These are phyloP conservation scores for Aureobasidium namibiae DNA, from an alignment of 2,329 filamentous ascomycete species.

Conservation along the genomic window DNA sequence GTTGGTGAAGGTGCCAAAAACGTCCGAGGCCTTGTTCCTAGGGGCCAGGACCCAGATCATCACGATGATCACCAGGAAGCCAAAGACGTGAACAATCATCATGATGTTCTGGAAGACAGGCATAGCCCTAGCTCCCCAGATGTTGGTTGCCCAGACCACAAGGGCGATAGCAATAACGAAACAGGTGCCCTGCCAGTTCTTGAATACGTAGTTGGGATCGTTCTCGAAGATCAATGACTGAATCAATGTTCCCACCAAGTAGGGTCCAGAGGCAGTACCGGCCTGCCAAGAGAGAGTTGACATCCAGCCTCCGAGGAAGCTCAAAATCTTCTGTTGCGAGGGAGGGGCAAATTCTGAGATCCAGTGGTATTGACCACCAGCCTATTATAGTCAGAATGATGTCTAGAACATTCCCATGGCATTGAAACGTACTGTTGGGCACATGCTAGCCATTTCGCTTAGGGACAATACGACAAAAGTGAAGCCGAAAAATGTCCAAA, in stretches of 20 bases:
- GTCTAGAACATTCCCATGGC: background rate
- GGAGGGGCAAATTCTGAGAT: slow-evolving; percentile 16
- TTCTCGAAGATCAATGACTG: slow-evolving; percentile 29
- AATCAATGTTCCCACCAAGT: slow-evolving; percentile 29
- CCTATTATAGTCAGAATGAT: background rate
- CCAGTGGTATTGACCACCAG: slow-evolving; percentile 24
- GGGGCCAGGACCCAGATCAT: slow-evolving; percentile 37
- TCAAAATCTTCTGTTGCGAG: slow-evolving; percentile 17
- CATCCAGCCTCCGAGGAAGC: slow-evolving; percentile 27
- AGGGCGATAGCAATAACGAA: slow-evolving; percentile 40
- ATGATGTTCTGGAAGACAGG: slow-evolving; percentile 32
- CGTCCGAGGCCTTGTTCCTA: slow-evolving; percentile 31
- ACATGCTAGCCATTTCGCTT: slow-evolving; percentile 29
- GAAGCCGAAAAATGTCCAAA: slow-evolving; percentile 15
- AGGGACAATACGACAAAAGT: slow-evolving; percentile 24
- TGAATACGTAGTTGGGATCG: slow-evolving; percentile 21
- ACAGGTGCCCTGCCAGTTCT: slow-evolving; percentile 42
- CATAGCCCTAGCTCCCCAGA: slow-evolving; percentile 26
- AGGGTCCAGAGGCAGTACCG: slow-evolving; percentile 26
- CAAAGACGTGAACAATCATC: slow-evolving; percentile 40
- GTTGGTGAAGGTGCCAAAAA: slow-evolving; percentile 43
- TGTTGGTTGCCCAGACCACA: slow-evolving; percentile 38
- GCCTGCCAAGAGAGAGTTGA: slow-evolving; percentile 30
- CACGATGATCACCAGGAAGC: slow-evolving; percentile 45
- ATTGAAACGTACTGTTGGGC: slow-evolving; percentile 14